These are phyloP conservation scores for Steccherinum ochraceum DNA, from an alignment of 768 basidiomycete species.

Conservation along the genomic window DNA sequence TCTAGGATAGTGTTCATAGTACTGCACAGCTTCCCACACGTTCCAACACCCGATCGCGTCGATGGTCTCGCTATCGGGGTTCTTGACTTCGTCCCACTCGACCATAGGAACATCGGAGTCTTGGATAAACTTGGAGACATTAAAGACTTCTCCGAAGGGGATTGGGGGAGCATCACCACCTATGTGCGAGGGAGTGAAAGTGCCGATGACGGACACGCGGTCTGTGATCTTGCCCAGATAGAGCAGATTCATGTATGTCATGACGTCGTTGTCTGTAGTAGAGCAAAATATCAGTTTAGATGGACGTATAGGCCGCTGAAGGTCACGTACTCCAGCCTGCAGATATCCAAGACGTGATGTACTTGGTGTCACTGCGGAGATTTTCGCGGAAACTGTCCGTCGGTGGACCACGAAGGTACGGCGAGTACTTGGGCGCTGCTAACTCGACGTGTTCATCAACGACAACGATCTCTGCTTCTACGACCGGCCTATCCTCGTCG, in stretches of 20 bases:
- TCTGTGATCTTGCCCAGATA: slow-evolving; percentile 33
- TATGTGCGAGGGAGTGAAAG: slow-evolving; percentile 36
- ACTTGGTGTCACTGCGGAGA: slow-evolving; percentile 50
- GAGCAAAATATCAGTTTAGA: slow-evolving; percentile 1
- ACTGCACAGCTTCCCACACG: slow-evolving; percentile 31
- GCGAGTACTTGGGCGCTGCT: slow-evolving; percentile 10
- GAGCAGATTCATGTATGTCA: slow-evolving; percentile 46
- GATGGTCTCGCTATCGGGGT: slow-evolving; percentile 20
- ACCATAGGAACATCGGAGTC: slow-evolving; percentile 31
- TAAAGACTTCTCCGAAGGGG: slow-evolving; percentile 36
- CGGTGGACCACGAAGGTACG: slow-evolving; percentile 39
- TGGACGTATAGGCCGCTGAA: neutral
- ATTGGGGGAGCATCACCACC: slow-evolving; percentile 26
- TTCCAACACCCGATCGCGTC: slow-evolving; percentile 40
- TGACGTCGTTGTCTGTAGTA: slow-evolving; percentile 63
- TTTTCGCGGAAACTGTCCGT: slow-evolving; percentile 61
- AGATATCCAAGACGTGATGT: slow-evolving; percentile 68
- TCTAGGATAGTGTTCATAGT: slow-evolving; percentile 20
- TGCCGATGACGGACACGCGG: slow-evolving; percentile 33
- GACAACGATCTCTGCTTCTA: slow-evolving; percentile 9
- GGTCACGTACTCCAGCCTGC: slow-evolving; percentile 58
- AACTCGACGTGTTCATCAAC: slow-evolving; percentile 4
- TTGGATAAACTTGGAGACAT: slow-evolving; percentile 29
- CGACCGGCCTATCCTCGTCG: neutral
- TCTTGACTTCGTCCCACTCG: slow-evolving; percentile 39